Evolutionary conservation across 768 basidiomycete species (phyloP), one percentile per base, ranked within the genome.

Genomic region (Tylopilus plumbeoviolaceoides): DNA sequence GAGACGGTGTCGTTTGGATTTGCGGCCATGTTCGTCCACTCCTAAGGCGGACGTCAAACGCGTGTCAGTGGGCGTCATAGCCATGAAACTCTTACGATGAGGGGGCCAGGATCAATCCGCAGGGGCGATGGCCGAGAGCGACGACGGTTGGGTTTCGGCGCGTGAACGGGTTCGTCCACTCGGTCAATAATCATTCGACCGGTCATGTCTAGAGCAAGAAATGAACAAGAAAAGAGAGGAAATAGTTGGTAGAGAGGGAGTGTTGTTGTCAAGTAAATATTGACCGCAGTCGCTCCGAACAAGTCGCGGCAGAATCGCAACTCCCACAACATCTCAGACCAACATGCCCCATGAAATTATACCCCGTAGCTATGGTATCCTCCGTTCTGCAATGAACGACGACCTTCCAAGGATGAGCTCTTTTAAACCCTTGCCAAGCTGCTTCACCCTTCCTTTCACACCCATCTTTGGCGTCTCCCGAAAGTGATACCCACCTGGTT

Each of bases 401-500:
- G 60, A 53, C 28, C 58, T 62, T 27, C 69, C 60, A 27, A 71
- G 62, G 21, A 69, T 59, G 5, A 69, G 54, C n/a, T 64, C 62
- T 44, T 65, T 71, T 59, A 69, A 43, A 25, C 70, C 68, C 49
- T 48, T 66, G 3, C 69, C 65, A 31, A 69, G 54, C 35, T 60
- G 68, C 50, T 53, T 66, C n/a, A 69, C 63, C 49, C 47, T 65
- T 10, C 55, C 50, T 44, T 66, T 69, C 56, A 69, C 14, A 1
- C 57, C 55, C 46, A 55, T 21, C 48, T 23, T 71, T 9, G 50
- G 50, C 5, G 47, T 69, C 53, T 70, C 69, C 25, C 55, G 55
- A 57, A 71, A 71, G 10, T 56, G 63, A 48, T 68, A 71, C 11
- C 56, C 62, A 31, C 69, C 65, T 1, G 69, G 68, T 41, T 65